These are phyloP conservation scores for Globisporangium middletonii DNA, from an alignment of 352 stramenopile species.

Conservation along the genomic window DNA sequence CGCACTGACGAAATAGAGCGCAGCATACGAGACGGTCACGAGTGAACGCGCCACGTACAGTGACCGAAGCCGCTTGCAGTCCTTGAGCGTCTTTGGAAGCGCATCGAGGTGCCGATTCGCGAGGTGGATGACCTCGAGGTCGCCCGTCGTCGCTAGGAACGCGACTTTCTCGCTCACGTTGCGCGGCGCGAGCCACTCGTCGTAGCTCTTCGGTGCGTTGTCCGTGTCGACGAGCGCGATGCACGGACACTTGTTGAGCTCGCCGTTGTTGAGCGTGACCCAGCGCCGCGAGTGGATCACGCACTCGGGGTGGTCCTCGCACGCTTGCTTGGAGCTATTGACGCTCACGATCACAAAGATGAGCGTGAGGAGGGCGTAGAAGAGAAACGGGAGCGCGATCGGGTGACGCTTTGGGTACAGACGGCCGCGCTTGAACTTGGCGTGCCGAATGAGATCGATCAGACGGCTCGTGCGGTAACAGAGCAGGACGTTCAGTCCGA, in stretches of 20 bases:
- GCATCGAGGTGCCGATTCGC: constrained; percentile 23
- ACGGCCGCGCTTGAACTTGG: constrained; percentile 4
- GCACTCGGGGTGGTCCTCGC: constrained; percentile 5
- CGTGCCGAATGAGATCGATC: constrained; percentile 9
- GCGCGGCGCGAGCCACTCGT: constrained; percentile 23
- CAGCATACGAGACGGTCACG: too few species aligned
- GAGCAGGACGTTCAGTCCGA: constrained; percentile 13
- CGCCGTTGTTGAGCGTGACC: constrained; percentile 7
- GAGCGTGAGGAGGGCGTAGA: constrained; percentile 4
- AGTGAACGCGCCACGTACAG: constrained; percentile 17
- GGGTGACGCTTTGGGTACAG: constrained; percentile 10
- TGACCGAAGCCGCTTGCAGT: constrained; percentile 23
- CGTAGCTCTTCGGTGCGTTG: constrained; percentile 6
- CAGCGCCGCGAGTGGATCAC: constrained; percentile 7
- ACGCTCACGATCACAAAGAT: constrained; percentile 15
- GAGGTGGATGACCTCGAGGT: constrained; percentile 26
- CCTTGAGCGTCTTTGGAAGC: constrained; percentile 21
- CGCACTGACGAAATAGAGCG: background rate
- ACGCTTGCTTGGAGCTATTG: constrained; percentile 8
- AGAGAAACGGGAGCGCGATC: constrained; percentile 8
- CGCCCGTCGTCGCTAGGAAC: constrained; percentile 16
- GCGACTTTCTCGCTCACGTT: constrained; percentile 26
- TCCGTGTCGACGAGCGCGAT: constrained; percentile 9
- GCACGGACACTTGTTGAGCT: constrained; percentile 11
- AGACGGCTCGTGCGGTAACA: constrained; percentile 9